Evolutionary conservation across 352 stramenopile species (phyloP).

Genomic region (Phytopythium ostracodes): DNA sequence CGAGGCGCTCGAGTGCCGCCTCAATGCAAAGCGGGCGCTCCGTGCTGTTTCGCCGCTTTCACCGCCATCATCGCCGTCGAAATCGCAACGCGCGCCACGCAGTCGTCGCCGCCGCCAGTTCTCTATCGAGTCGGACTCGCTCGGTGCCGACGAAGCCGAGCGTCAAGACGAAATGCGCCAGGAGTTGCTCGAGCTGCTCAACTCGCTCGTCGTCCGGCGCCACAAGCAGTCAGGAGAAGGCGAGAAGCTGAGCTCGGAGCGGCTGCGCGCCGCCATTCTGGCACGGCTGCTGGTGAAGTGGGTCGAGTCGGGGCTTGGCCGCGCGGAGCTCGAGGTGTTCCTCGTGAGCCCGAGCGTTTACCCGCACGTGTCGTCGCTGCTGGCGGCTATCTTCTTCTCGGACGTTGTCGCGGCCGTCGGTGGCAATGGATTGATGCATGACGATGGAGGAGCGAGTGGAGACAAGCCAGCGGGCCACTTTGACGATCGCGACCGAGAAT

Average conservation of each 20-base stretch:
- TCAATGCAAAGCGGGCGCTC: conserved; percentile 58
- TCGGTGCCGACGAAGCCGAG: conserved; percentile 31
- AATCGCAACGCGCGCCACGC: not conserved
- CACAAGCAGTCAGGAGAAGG: conserved; percentile 14
- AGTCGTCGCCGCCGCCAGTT: conserved; percentile 23
- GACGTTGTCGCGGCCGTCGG: conserved; percentile 32
- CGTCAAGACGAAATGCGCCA: conserved; percentile 54
- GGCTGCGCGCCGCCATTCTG: conserved; percentile 63
- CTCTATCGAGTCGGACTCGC: conserved; percentile 16
- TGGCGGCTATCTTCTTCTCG: conserved; percentile 76
- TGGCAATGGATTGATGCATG: not conserved
- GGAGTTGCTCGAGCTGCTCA: conserved; percentile 58
- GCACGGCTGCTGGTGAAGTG: conserved; percentile 80
- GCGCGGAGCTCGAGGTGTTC: conserved; percentile 55
- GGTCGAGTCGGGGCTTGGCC: conserved; percentile 69
- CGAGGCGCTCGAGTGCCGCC: conserved; percentile 76
- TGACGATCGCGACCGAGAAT: conserved; percentile 74
- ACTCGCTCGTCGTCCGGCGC: conserved; percentile 54
- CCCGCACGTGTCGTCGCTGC: conserved; percentile 44
- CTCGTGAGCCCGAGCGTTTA: conserved; percentile 63
- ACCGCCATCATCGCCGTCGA: not conserved
- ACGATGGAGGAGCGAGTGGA: conserved; percentile 4
- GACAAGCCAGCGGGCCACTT: conserved; percentile 18
- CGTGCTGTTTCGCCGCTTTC: conserved; percentile 6
- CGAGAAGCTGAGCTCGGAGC: conserved; percentile 24